Base-by-base conservation (phyloP, 2,329 filamentous ascomycete species). In the Colletotrichum spinosum region DNA sequence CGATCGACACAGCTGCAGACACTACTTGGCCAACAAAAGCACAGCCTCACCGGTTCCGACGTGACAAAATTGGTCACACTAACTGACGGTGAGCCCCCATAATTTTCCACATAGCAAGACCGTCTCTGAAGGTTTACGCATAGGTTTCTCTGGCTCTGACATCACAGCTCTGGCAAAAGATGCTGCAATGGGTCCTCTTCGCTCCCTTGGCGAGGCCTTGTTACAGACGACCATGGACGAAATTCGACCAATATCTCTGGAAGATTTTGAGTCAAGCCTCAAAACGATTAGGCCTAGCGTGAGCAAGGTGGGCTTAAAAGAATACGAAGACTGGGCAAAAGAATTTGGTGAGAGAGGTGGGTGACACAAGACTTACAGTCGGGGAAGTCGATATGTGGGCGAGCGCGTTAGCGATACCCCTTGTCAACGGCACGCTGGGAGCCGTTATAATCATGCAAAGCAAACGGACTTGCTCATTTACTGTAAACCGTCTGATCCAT, bases 121-220 rank as follows among this genome's bases (percentile, higher is more conserved):
- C 4, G 25, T 25, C 3, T 17, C 8, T 63, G 71, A 46, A 46
- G 25, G 56, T 44, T 42, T 17, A 46, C 3, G 15, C 44, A 11
- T 60, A 97, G 94, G 94, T n/a, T 99, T 97, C 79, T 97, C 94
- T 8, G 96, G 96, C 49, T 97, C 94, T 2, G 96, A 99, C 73
- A 97, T 99, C 69, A 98, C 96, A 25, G 94, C 96, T 1, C 83
- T 99, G 8, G 96, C 96, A 8, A 99, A 99, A 79, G 96, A 99
- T 75, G 96, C 96, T 8, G 96, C 96, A 3, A 99, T 99, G 96
- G 95, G 96, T 0, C 96, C 96, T 0, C 82, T 99, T 11, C 88
- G 96, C 38, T 95, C 93, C 57, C 83, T 98, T 2, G 96, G 96
- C 34, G 96, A 98, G 76, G 93, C 92, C 45, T 81, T 99, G 37